A percentile compares a stretch with the other conserved stretches of the same genome.
These are phyloP conservation scores for Fusarium concolor DNA, from an alignment of 2,329 filamentous ascomycete species.

Conservation along the genomic window DNA sequence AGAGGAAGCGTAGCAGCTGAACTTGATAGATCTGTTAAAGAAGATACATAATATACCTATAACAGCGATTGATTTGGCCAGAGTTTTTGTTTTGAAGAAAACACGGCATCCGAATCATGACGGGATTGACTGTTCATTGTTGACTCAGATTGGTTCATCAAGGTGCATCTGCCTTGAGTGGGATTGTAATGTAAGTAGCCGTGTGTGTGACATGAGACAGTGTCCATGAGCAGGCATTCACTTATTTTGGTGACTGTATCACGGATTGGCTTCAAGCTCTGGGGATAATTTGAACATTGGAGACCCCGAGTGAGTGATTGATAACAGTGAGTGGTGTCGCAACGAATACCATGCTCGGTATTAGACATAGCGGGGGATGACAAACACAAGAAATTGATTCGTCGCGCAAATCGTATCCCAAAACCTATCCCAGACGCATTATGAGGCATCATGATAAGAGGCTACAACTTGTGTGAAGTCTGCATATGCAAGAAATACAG, in stretches of 20 bases:
- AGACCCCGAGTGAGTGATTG: neutral
- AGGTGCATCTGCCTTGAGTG: neutral
- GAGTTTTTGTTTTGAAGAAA: neutral
- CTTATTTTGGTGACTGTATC: neutral
- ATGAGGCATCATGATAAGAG: conserved; percentile 14
- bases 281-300: neutral
- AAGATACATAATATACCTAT: too few species aligned
- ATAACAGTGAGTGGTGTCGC: neutral
- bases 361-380: conserved; percentile 26
- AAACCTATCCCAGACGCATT: neutral
- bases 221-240: neutral
- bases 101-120: neutral
- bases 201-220: neutral
- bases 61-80: too few species aligned
- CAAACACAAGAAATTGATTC: conserved; percentile 39
- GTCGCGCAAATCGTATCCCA: conserved; percentile 12
- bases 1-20: neutral
- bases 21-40: neutral
- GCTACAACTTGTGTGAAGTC: neutral
- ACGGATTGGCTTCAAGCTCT: too few species aligned
- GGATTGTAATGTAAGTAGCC: conserved; percentile 1
- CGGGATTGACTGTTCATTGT: neutral
- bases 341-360: neutral
- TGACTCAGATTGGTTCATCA: conserved; percentile 2
- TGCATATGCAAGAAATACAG: neutral